Conservation (phyloP, 2,329 filamentous ascomycete species). For the Lachnellula subtilissima region DNA sequence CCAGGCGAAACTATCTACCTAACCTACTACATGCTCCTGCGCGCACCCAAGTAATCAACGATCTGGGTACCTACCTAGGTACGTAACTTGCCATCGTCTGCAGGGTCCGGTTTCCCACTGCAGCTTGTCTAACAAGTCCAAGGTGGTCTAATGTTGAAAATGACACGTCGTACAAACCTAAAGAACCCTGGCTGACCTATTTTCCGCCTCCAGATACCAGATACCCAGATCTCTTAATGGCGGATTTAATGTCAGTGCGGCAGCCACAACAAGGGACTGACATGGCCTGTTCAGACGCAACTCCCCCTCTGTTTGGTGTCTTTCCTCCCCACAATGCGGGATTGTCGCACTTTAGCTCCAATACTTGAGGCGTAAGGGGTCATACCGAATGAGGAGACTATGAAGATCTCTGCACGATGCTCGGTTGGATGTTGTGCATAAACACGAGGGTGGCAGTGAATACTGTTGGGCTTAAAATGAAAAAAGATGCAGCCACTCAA, state of each 20-base stretch:
- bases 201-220: slow-evolving; percentile 8
- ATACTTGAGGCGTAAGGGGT: neutral
- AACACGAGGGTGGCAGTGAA: neutral
- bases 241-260: neutral
- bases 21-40: slow-evolving; percentile 17
- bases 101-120: slow-evolving; percentile 5
- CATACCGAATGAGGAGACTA: neutral
- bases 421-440: neutral
- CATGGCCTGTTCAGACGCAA: neutral
- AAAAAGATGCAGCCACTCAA: neutral
- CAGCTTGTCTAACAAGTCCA: slow-evolving; percentile 1
- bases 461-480: neutral
- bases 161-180: slow-evolving; percentile 11
- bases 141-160: neutral
- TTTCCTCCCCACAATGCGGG: neutral
- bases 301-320: neutral
- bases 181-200: slow-evolving; percentile 6
- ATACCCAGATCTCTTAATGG: neutral
- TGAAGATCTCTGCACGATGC: neutral
- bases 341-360: neutral
- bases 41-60: slow-evolving; percentile 1
- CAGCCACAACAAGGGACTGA: neutral
- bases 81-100: slow-evolving; percentile 1
- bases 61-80: slow-evolving; percentile 9
- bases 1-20: slow-evolving; percentile 1